Evolutionary conservation across 106 monocot species (phyloP), one percentile per base, ranked within the genome.

Genomic region (Xerophyta viscosa): DNA sequence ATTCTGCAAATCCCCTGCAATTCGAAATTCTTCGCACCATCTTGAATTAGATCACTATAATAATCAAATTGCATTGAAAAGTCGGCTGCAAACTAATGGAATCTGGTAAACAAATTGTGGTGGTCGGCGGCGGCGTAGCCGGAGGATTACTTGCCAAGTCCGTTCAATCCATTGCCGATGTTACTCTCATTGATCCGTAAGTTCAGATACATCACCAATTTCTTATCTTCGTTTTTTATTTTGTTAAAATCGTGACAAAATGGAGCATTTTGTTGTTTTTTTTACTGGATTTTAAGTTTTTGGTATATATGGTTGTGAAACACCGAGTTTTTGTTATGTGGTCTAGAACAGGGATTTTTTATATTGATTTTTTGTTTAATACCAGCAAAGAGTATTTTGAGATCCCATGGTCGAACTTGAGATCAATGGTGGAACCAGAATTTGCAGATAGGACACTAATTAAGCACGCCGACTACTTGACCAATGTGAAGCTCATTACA

Each of bases 301-400:
- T n/a, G n/a, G n/a, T n/a, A n/a, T n/a, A n/a, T n/a, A n/a, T n/a
- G n/a, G n/a, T n/a, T n/a, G n/a, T n/a, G n/a, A n/a, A n/a, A n/a
- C n/a, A n/a, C n/a, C n/a, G n/a, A n/a, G n/a, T n/a, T n/a, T n/a
- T n/a, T n/a, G n/a, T 48, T 48, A n/a, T n/a, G n/a, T n/a, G n/a
- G 5, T 43, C 17, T 15, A 43, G 0, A 3, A 24, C 12, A 23
- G 3, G n/a, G 48, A 48, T 48, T 48, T 20, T 20, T 3, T 20
- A 33, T 33, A 11, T 48, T 11, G 2, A 24, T 26, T 4, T 27
- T n/a, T 51, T 29, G 3, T 12, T 54, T 39, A 15, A 39, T 39
- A 8, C 14, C 49, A 83, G 82, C 43, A 83, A 83, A 41, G 82
- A 83, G 21, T 83, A 83, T 27, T 77, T 83, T 29, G 76, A 83